phyloP scores from a whole-genome alignment of 495 filamentous ascomycete genomes.

The Aspergillus campestris region DNA sequence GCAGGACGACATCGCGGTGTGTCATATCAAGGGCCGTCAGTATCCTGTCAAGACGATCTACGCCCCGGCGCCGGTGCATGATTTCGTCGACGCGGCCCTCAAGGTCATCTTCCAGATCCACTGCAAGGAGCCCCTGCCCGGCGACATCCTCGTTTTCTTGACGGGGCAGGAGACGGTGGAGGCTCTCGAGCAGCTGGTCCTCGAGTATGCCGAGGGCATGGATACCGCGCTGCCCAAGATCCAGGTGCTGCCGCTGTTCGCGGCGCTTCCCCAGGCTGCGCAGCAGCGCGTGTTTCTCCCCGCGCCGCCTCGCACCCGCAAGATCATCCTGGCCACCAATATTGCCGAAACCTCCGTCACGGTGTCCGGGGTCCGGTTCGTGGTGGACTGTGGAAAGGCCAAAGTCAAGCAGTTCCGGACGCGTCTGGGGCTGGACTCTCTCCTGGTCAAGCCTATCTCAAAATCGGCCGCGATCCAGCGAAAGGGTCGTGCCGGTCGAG shows the following conservation, averaged over 20 bases:
- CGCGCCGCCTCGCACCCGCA: conserved; percentile 66
- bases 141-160: conserved; percentile 89
- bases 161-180: conserved; percentile 94
- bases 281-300: conserved; percentile 83
- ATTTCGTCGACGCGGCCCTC: conserved; percentile 75
- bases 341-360: conserved; percentile 98
- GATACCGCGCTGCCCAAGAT: conserved; percentile 67
- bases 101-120: conserved; percentile 87
- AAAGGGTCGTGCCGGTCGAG: conserved; percentile 85
- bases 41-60: conserved; percentile 77
- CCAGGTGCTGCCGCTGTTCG: conserved; percentile 62
- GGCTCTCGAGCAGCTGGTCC: conserved; percentile 65
- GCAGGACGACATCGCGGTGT: conserved; percentile 39
- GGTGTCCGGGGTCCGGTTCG: conserved; percentile 82
- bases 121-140: conserved; percentile 76
- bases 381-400: conserved; percentile 88
- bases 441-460: conserved; percentile 85
- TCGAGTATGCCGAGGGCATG: conserved; percentile 66
- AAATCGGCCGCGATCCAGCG: conserved; percentile 90
- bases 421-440: conserved; percentile 77
- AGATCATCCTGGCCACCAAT: conserved; percentile 89
- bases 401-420: conserved; percentile 90
- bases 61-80: conserved; percentile 64
- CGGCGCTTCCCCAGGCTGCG: conserved; percentile 61
- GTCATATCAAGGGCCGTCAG: conserved; percentile 80